Conservation (phyloP, 2,329 filamentous ascomycete genomes). For the Drechslera avenae region DNA sequence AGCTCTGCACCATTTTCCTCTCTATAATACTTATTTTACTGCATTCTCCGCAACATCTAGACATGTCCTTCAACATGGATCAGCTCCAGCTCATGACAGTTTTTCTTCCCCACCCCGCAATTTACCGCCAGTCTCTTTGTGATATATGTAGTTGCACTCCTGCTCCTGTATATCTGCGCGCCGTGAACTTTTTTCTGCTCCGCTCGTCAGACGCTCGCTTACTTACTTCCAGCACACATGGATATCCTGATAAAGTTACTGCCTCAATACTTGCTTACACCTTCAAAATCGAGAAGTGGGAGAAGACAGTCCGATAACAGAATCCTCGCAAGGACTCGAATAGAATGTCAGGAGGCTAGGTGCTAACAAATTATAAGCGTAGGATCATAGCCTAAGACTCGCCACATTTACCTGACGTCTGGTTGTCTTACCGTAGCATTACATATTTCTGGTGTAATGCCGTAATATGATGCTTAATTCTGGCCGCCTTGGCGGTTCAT, state of each 20-base stretch:
- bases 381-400: not conserved
- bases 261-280: constrained; percentile 1
- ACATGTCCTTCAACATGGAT: constrained; percentile 6
- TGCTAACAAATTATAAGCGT: not conserved
- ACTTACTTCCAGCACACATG: constrained; percentile 3
- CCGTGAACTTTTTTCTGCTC: too few relatives aligned
- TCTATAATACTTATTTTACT: too few relatives aligned
- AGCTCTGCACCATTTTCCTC: too few relatives aligned
- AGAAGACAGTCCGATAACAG: constrained; percentile 1
- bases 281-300: not conserved
- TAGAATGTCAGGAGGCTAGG: not conserved
- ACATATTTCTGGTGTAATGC: constrained; percentile 1
- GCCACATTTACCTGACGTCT: not conserved
- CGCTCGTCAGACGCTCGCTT: too few relatives aligned
- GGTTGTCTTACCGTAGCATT: too few relatives aligned
- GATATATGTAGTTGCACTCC: constrained; percentile 8
- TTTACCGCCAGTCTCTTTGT: constrained; percentile 8
- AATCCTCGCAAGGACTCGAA: constrained; percentile 1
- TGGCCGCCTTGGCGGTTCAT: too few relatives aligned
- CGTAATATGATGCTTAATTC: constrained; percentile 5
- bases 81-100: not conserved
- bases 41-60: not conserved
- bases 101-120: constrained; percentile 4
- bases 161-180: too few relatives aligned
- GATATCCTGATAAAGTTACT: constrained; percentile 5